Base-by-base conservation (phyloP, 192 early-diverging fungal species). In the Phycomyces blakesleeanus region DNA sequence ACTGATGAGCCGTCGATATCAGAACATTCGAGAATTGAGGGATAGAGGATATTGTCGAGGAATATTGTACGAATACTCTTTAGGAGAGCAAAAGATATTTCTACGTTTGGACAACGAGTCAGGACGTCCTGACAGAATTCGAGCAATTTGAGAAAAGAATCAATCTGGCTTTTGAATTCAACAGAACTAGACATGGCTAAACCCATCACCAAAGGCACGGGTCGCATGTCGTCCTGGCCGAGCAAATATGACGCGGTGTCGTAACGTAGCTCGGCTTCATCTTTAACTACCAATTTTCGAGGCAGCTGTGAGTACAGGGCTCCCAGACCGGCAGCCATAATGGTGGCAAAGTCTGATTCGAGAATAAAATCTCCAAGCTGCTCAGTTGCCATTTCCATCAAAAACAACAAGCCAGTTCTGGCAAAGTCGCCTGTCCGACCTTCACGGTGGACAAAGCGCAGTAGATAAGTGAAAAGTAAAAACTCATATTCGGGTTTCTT, bases 1-100 rank as follows among this genome's bases (percentile, higher is more conserved):
- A 93, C 90, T 16, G 93, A 87, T 55, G 89, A 91, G 5, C 93
- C 93, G 71, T 98, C 93, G 20, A 87, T 90, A 73, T 98, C 96
- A 0, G 92, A 93, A 71, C 90, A 90, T 55, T 90, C 91, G 37
- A 88, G 69, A 53, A 96, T 79, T 37, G 89, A 89, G n/a, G 94
- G 89, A 60, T 92, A 89, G 42, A 98, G 77, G 55, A 95, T 93
- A 42, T 89, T 87, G 56, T 89, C 89, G 44, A 98, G 75, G 71
- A 96, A 93, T 29, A 89, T 85, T 25, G 79, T 72, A 53, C 88
- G 81, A 70, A 98, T 78, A 40, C 85, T 87, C 20, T 67, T 66
- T 55, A 93, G 68, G 12, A 98, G 73, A 2, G 70, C 69, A 7
- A 71, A 54, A 2, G 76, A 78, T 21, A 91, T 89, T 4, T 81